Conservation (phyloP, 2,329 filamentous ascomycete genomes). For the Stachybotrys chlorohalonatus region DNA sequence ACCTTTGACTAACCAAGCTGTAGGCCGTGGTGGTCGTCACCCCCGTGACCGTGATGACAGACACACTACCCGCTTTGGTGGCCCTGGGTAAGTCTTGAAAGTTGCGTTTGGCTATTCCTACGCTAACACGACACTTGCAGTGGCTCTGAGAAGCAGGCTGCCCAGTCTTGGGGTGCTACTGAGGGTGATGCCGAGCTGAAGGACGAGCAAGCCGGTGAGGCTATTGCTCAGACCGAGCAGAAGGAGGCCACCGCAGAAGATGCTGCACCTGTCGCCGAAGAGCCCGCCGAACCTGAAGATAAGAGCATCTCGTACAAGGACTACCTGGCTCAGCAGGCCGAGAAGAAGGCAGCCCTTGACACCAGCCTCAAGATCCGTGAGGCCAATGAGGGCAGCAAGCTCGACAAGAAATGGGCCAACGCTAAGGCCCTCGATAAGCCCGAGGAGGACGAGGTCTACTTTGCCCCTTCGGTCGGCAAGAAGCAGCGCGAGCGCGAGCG, state of each 20-base stretch:
- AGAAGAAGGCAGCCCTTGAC: conserved; percentile 69
- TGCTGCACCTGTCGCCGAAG: conserved; percentile 25
- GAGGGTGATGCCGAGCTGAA: conserved; percentile 78
- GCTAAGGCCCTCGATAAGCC: conserved; percentile 65
- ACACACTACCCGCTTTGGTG: conserved; percentile 35
- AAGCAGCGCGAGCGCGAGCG: conserved; percentile 75
- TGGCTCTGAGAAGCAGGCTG: conserved; percentile 78
- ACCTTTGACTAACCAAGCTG: conserved; percentile 1
- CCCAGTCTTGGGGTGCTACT: conserved; percentile 79
- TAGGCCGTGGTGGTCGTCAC: conserved; percentile 45
- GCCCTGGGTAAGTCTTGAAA: conserved; percentile 32
- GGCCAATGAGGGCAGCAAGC: conserved; percentile 84
- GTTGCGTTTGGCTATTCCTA: not conserved
- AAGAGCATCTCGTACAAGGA: conserved; percentile 85
- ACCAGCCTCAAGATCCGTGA: conserved; percentile 63
- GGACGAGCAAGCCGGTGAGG: conserved; percentile 86
- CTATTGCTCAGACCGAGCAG: conserved; percentile 77
- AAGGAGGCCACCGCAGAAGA: conserved; percentile 55
- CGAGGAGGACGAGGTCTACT: conserved; percentile 68
- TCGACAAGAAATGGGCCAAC: conserved; percentile 85
- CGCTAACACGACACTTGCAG: conserved; percentile 31
- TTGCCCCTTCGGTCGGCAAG: conserved; percentile 68
- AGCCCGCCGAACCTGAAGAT: conserved; percentile 61
- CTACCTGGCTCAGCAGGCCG: conserved; percentile 65
- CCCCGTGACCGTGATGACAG: conserved; percentile 48